Evolutionary conservation across 768 basidiomycete genomes (phyloP).

Genomic region (Sarcodon sp.): DNA sequence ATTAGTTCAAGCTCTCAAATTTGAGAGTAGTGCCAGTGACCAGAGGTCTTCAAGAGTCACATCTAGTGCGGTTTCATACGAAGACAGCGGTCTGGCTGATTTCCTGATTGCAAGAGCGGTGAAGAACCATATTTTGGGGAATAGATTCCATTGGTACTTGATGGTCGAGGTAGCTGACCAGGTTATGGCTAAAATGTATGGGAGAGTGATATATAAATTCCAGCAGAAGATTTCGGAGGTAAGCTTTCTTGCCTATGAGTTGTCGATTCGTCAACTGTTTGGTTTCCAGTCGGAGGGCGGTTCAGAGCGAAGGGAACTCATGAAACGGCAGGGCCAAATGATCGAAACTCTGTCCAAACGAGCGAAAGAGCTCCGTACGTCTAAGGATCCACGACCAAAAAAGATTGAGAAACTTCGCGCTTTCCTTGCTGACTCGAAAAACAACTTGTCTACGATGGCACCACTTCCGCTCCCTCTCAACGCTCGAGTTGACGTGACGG

Average conservation of each 20-base stretch:
- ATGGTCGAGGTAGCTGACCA: conserved; percentile 92
- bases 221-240: conserved; percentile 85
- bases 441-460: conserved; percentile 65
- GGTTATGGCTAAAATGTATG: conserved; percentile 87
- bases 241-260: neutral
- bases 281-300: conserved; percentile 52
- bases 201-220: conserved; percentile 80
- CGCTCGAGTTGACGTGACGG: conserved; percentile 72
- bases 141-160: conserved; percentile 93
- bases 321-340: conserved; percentile 84
- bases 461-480: conserved; percentile 85
- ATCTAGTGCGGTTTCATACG: conserved; percentile 68
- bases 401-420: conserved; percentile 95
- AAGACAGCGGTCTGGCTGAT: conserved; percentile 87
- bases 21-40: conserved; percentile 74
- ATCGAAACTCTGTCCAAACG: conserved; percentile 77
- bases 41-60: conserved; percentile 64
- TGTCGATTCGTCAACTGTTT: neutral
- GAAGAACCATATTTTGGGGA: conserved; percentile 73
- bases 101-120: conserved; percentile 84
- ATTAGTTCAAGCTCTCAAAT: conserved; percentile 95
- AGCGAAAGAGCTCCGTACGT: conserved; percentile 76
- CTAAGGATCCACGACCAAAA: conserved; percentile 90
- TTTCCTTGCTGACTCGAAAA: conserved; percentile 75
- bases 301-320: conserved; percentile 70